These are phyloP conservation scores for Leccinum obscurum DNA, from an alignment of 768 basidiomycete species.

Conservation along the genomic window DNA sequence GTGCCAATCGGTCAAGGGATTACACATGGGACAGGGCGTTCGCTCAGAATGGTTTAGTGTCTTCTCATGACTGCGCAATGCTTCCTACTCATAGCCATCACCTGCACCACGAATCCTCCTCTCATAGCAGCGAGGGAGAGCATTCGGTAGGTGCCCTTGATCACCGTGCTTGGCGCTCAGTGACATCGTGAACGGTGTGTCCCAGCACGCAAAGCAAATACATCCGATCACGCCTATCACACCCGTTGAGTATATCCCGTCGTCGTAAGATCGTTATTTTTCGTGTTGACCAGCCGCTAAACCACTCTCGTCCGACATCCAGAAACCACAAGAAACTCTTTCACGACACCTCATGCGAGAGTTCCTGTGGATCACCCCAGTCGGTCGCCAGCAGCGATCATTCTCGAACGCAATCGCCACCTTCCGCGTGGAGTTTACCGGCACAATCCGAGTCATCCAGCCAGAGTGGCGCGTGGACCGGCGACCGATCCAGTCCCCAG, in stretches of 20 bases:
- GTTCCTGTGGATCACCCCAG: conserved; percentile 31
- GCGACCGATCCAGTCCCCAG: conserved; percentile 36
- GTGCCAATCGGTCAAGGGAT: conserved; percentile 30
- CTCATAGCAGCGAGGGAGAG: conserved; percentile 29
- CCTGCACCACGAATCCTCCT: conserved; percentile 23
- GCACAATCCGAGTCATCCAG: conserved; percentile 34
- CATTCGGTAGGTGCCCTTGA: conserved; percentile 25
- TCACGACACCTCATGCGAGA: conserved; percentile 33
- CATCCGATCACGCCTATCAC: conserved; percentile 38
- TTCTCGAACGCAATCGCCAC: conserved; percentile 49
- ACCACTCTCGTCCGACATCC: conserved; percentile 1
- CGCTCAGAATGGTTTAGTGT: conserved; percentile 39
- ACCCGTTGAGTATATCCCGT: conserved; percentile 34
- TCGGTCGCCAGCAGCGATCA: conserved; percentile 43
- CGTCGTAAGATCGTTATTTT: conserved; percentile 31
- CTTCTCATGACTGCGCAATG: conserved; percentile 37
- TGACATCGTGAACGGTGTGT: conserved; percentile 14
- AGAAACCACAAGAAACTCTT: conserved; percentile 36
- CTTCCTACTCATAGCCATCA: conserved; percentile 33
- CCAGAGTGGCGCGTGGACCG: conserved; percentile 28
- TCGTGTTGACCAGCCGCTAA: conserved; percentile 14
- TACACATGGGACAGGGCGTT: conserved; percentile 37
- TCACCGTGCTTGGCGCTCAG: conserved; percentile 6
- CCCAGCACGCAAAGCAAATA: conserved; percentile 32
- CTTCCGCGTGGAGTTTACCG: conserved; percentile 43